Evolutionary conservation across 2,329 filamentous ascomycete species (phyloP).

Genomic region (Arthrobotrys sphaeroides): DNA sequence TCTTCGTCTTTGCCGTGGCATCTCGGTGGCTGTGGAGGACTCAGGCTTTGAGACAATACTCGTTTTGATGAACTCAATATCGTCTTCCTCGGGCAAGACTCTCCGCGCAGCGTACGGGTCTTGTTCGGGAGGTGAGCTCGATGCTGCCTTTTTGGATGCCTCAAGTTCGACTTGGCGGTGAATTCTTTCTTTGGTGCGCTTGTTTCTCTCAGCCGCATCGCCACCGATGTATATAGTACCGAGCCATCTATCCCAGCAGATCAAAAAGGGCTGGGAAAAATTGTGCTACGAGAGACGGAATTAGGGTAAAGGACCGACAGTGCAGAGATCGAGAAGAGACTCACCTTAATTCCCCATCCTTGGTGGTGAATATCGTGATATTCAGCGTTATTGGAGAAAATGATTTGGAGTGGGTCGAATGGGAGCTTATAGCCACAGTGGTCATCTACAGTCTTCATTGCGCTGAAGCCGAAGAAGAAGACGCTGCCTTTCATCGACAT

Average conservation of each 20-base stretch:
- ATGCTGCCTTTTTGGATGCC: constrained; percentile 12
- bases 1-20: constrained; percentile 27
- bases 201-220: constrained; percentile 63
- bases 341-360: constrained; percentile 92
- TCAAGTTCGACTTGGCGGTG: constrained; percentile 34
- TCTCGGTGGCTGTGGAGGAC: background rate
- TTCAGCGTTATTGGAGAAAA: constrained; percentile 92
- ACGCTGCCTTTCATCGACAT: constrained; percentile 89
- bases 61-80: constrained; percentile 41
- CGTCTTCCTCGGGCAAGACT: constrained; percentile 39
- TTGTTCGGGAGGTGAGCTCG: background rate
- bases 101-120: constrained; percentile 40
- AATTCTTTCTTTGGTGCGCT: constrained; percentile 57
- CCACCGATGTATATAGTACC: constrained; percentile 83
- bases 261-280: constrained; percentile 91
- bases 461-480: constrained; percentile 86
- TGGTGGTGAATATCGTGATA: constrained; percentile 99
- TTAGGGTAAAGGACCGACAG: constrained; percentile 5
- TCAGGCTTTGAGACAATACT: constrained; percentile 34
- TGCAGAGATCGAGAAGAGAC: background rate
- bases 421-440: constrained; percentile 97
- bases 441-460: constrained; percentile 96
- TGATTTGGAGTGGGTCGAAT: constrained; percentile 89
- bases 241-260: constrained; percentile 87
- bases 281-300: constrained; percentile 68